A percentile compares a stretch with the other conserved stretches of the same genome.
Evolutionary conservation across 306 rosid species (phyloP).

Genomic region (Rubus idaeus): DNA sequence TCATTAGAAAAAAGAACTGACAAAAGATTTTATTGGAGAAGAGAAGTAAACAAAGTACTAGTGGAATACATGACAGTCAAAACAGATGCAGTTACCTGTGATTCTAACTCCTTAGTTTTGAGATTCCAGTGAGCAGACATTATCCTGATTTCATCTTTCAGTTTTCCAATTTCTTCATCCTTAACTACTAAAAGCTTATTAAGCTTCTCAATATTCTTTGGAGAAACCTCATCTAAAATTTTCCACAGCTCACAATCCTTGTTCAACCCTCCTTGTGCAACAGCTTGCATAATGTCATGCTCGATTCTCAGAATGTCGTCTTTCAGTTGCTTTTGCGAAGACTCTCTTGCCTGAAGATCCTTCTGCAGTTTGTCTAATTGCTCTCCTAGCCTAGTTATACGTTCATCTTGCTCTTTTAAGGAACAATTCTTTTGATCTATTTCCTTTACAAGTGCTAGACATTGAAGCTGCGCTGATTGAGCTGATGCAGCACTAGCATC

Average conservation of each 20-base stretch:
- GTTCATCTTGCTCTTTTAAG: conserved; percentile 74
- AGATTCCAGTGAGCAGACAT: conserved; percentile 89
- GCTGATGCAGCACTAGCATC: conserved; percentile 91
- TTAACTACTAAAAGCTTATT: conserved; percentile 62
- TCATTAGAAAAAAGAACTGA: conserved; percentile 18
- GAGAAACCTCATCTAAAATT: conserved; percentile 79
- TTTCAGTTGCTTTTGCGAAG: conserved; percentile 85
- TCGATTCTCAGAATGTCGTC: conserved; percentile 83
- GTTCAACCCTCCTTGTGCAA: conserved; percentile 57
- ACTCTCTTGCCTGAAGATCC: conserved; percentile 82
- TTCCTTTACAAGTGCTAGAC: conserved; percentile 69
- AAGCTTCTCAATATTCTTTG: conserved; percentile 76
- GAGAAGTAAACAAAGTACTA: conserved; percentile 11
- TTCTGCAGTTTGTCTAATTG: conserved; percentile 79
- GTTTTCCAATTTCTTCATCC: conserved; percentile 71
- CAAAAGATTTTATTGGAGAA: not conserved
- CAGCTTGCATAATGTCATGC: conserved; percentile 75
- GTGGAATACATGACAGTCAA: not conserved
- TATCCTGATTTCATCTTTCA: conserved; percentile 78
- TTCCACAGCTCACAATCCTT: conserved; percentile 76
- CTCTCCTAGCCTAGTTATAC: conserved; percentile 68
- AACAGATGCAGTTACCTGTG: conserved; percentile 60
- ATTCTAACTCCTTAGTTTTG: conserved; percentile 89
- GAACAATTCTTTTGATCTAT: conserved; percentile 67
- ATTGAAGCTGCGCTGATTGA: conserved; percentile 71